Evolutionary conservation across 2,329 filamentous ascomycete species (phyloP).

Genomic region (Calonectria ilicicola): DNA sequence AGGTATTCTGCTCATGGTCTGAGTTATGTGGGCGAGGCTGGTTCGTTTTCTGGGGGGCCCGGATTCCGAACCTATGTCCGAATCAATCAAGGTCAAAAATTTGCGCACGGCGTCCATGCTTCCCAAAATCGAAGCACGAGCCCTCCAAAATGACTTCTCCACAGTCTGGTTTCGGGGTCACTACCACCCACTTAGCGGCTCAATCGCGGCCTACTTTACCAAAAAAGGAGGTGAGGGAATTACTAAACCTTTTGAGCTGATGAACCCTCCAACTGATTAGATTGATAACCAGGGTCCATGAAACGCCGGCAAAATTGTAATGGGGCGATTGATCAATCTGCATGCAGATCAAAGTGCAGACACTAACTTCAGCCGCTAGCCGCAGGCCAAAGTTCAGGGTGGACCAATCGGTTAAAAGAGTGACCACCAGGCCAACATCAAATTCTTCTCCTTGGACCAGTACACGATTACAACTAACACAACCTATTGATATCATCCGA

Average conservation of each 20-base stretch:
- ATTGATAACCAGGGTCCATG: background rate
- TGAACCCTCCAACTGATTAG: background rate
- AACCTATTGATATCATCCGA: background rate
- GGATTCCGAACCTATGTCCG: slow-evolving; percentile 1
- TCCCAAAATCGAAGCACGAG: background rate
- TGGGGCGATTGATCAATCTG: background rate
- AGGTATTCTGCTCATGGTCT: background rate
- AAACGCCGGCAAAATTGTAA: background rate
- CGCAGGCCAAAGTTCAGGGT: background rate
- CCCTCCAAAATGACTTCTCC: background rate
- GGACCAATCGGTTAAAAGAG: background rate
- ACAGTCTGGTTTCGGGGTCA: background rate
- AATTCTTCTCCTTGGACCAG: background rate
- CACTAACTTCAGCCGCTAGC: background rate
- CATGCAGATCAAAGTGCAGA: background rate
- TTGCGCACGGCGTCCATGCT: background rate
- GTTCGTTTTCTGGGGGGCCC: background rate
- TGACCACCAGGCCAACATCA: background rate
- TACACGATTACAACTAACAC: background rate
- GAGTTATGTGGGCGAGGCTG: background rate
- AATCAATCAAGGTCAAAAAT: background rate
- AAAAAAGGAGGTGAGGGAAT: background rate
- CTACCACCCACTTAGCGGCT: background rate
- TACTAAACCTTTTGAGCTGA: background rate
- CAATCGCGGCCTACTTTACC: background rate